These are phyloP conservation scores for Claviceps africana DNA, from an alignment of 2,329 filamentous ascomycete genomes.

Conservation along the genomic window DNA sequence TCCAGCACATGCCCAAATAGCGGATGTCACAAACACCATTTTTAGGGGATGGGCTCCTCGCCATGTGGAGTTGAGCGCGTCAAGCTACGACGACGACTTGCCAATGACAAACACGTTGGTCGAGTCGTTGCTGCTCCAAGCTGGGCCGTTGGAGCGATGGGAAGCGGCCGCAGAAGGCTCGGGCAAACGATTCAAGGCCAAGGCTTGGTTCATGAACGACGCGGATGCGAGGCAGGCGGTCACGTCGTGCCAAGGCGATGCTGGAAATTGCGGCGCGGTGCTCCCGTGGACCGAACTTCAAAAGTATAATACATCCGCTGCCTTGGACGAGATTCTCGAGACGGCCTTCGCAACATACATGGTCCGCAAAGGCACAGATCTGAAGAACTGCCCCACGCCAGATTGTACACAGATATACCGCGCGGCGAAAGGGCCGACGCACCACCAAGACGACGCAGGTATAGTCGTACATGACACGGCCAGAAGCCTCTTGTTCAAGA, in stretches of 20 bases:
- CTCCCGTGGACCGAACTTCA: conserved; percentile 15
- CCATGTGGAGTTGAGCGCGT: conserved; percentile 11
- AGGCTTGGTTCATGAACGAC: conserved; percentile 24
- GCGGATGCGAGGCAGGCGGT: conserved; percentile 22
- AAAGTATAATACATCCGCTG: conserved; percentile 14
- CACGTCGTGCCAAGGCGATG: conserved; percentile 14
- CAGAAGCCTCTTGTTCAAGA: conserved; percentile 14
- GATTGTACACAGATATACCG: conserved; percentile 31
- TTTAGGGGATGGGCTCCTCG: neutral
- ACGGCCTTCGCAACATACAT: conserved; percentile 22
- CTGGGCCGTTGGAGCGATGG: conserved; percentile 22
- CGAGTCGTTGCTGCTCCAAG: conserved; percentile 15
- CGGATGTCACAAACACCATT: neutral
- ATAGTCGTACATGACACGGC: neutral
- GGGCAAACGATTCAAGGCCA: conserved; percentile 24
- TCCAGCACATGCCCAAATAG: neutral
- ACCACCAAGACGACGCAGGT: neutral
- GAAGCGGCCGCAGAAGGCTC: conserved; percentile 10
- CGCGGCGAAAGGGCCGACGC: conserved; percentile 1
- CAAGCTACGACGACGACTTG: conserved; percentile 8
- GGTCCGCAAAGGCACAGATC: conserved; percentile 14
- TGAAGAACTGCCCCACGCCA: conserved; percentile 28
- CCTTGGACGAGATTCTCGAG: conserved; percentile 24
- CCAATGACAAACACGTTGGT: conserved; percentile 10
- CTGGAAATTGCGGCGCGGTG: conserved; percentile 11